Evolutionary conservation across 345 rosid genomes (phyloP).

Genomic region (Hibiscus syriacus): DNA sequence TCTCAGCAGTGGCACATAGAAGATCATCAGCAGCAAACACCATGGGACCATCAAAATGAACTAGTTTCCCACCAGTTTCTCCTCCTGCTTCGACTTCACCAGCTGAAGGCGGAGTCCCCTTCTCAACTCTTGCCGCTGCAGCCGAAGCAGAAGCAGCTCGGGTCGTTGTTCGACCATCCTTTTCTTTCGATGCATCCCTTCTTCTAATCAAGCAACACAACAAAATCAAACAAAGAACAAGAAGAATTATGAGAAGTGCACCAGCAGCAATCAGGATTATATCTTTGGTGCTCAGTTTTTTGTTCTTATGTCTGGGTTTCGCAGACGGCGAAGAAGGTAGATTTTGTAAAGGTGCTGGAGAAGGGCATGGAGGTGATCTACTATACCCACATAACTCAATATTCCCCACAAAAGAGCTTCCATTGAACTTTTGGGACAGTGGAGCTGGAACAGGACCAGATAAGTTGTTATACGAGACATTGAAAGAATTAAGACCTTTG

Average conservation of each 20-base stretch:
- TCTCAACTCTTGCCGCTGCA: slow-evolving; percentile 34
- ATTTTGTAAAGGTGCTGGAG: slow-evolving; percentile 28
- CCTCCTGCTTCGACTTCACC: slow-evolving; percentile 65
- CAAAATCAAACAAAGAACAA: slow-evolving; percentile 47
- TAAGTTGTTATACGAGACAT: slow-evolving; percentile 82
- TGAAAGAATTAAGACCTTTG: slow-evolving; percentile 45
- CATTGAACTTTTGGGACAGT: slow-evolving; percentile 61
- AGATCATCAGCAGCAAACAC: slow-evolving; percentile 93
- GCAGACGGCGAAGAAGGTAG: slow-evolving; percentile 36
- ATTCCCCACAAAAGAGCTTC: slow-evolving; percentile 71
- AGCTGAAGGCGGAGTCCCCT: slow-evolving; percentile 28
- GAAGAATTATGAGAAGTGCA: slow-evolving; percentile 42
- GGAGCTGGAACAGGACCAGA: slow-evolving; percentile 75
- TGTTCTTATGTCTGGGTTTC: slow-evolving; percentile 17
- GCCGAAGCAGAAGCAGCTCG: slow-evolving; percentile 18
- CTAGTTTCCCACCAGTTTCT: slow-evolving; percentile 80
- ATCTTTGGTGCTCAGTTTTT: slow-evolving; percentile 56
- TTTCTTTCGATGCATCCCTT: slow-evolving; percentile 31
- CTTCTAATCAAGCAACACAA: slow-evolving; percentile 62
- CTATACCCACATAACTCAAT: slow-evolving; percentile 77
- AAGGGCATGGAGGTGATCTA: slow-evolving; percentile 45
- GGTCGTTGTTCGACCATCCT: slow-evolving; percentile 25
- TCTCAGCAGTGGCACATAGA: slow-evolving; percentile 94
- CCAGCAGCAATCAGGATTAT: slow-evolving; percentile 71
- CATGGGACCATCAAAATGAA: slow-evolving; percentile 88